Percentiles rank a stretch among this genome's conserved stretches.
phyloP scores from a whole-genome alignment of 192 early-diverging fungal genomes.

The Umbelopsis isabellina region DNA sequence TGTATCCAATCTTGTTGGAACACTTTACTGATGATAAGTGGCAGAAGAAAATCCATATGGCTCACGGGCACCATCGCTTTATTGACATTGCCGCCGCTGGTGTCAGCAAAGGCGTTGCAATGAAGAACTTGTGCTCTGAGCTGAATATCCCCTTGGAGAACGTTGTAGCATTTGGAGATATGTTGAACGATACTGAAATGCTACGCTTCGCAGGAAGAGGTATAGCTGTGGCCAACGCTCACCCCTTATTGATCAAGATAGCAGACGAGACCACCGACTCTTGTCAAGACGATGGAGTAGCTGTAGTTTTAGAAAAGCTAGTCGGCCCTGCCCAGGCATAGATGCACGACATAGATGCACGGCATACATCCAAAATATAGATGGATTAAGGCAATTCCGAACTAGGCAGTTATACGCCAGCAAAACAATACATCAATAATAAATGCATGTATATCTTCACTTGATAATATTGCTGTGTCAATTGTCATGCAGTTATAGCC shows the following conservation, averaged over 20 bases:
- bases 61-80: conserved; percentile 27
- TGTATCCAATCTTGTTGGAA: not conserved
- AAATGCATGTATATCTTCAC: no score
- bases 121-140: conserved; percentile 29
- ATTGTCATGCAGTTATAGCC: no score
- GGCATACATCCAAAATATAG: no score
- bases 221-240: conserved; percentile 44
- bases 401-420: no score
- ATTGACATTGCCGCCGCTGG: conserved; percentile 42
- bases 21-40: not conserved
- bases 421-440: no score
- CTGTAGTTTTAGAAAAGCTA: not conserved
- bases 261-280: conserved; percentile 23
- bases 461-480: no score
- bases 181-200: conserved; percentile 48
- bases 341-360: no score
- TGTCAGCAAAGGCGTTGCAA: conserved; percentile 43
- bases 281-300: conserved; percentile 1
- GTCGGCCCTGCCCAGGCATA: not conserved
- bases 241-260: conserved; percentile 32
- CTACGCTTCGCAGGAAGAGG: conserved; percentile 41
- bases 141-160: conserved; percentile 25
- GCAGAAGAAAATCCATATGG: not conserved
- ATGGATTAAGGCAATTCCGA: not conserved
- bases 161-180: conserved; percentile 46